Evolutionary conservation across 192 early-diverging fungal genomes (phyloP).

Genomic region (Entomortierella chlamydospora): DNA sequence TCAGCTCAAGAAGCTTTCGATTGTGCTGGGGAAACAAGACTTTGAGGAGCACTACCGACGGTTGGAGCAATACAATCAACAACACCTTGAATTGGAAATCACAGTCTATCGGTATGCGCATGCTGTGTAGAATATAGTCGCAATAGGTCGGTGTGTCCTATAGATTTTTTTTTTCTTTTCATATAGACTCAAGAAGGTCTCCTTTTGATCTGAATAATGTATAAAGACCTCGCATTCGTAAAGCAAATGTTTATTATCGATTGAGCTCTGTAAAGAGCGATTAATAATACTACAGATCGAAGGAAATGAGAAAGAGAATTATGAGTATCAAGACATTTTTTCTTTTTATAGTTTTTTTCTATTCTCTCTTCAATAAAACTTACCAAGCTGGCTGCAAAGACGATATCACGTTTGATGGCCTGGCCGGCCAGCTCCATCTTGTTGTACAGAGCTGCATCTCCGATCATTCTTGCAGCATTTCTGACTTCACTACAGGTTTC

Average conservation of each 20-base stretch:
- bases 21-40: conserved; percentile 42
- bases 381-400: conserved; percentile 91
- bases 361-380: neutral
- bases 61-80: conserved; percentile 30
- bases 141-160: too few species aligned
- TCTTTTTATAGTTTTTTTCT: neutral
- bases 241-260: neutral
- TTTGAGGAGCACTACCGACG: conserved; percentile 44
- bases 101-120: conserved; percentile 45
- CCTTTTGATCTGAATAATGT: too few species aligned
- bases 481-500: conserved; percentile 93
- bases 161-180: neutral
- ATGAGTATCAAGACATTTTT: neutral
- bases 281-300: conserved; percentile 14
- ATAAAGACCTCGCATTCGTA: too few species aligned
- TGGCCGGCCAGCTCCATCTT: conserved; percentile 94
- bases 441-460: conserved; percentile 84
- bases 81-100: conserved; percentile 27
- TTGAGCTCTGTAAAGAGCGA: neutral
- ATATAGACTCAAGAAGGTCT: too few species aligned
- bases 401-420: conserved; percentile 93
- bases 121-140: conserved; percentile 5
- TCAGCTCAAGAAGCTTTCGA: conserved; percentile 40
- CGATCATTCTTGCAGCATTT: conserved; percentile 88
- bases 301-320: neutral